These are phyloP conservation scores for Paxillus ammoniavirescens DNA, from an alignment of 768 basidiomycete genomes.

Conservation along the genomic window DNA sequence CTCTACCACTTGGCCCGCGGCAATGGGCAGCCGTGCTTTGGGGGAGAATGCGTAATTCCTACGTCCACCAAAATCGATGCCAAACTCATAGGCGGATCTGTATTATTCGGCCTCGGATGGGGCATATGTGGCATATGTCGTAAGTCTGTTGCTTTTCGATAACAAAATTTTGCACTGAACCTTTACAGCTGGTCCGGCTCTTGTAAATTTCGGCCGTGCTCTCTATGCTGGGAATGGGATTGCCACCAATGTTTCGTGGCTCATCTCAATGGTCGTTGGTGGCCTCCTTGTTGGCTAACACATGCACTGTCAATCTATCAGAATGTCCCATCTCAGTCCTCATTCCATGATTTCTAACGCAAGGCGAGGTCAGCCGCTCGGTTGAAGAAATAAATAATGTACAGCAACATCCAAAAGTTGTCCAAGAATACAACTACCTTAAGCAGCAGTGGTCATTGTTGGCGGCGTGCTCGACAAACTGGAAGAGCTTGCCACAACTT, in stretches of 20 bases:
- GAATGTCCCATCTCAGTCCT: neutral
- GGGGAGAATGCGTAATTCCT: constrained; percentile 45
- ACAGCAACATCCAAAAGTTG: constrained; percentile 1
- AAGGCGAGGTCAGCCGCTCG: neutral
- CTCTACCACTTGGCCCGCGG: constrained; percentile 45
- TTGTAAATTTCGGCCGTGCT: constrained; percentile 58
- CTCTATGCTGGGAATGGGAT: constrained; percentile 37
- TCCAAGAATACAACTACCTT: constrained; percentile 8
- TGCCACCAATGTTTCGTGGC: constrained; percentile 38
- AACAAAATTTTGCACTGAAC: neutral
- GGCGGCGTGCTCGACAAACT: constrained; percentile 4
- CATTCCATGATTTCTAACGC: neutral
- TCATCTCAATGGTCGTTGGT: constrained; percentile 31
- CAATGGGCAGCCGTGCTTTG: constrained; percentile 34
- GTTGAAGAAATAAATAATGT: neutral
- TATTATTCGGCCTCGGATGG: constrained; percentile 64
- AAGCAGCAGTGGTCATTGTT: constrained; percentile 7
- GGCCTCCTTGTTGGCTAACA: constrained; percentile 12
- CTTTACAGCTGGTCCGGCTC: constrained; percentile 57
- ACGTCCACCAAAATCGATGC: constrained; percentile 40
- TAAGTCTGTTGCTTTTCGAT: constrained; percentile 31
- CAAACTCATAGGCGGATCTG: constrained; percentile 48
- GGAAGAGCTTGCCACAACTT: constrained; percentile 24
- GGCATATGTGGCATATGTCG: constrained; percentile 60
- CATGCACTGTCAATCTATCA: neutral